Base-by-base conservation (phyloP, 2,329 filamentous ascomycete genomes). In the Plenodomus tracheiphilus region DNA sequence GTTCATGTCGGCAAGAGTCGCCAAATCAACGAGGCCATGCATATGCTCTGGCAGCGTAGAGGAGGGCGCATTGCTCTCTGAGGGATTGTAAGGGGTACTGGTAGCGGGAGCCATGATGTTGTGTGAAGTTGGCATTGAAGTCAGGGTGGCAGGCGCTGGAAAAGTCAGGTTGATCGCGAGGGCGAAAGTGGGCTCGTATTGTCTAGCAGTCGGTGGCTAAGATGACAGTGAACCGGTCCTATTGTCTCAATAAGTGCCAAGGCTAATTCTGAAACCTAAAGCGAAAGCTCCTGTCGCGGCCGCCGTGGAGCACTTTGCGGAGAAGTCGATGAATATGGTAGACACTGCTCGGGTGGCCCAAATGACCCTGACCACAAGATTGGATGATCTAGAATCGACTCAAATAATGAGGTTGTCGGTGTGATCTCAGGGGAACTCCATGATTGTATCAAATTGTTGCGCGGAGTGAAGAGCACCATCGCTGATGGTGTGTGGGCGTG, bases 1-100 rank as follows among this genome's bases (percentile, higher is more conserved):
- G 35, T 59, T 51, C 16, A 70, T 68, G 20, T 62, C 53, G 10
- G 28, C 11, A 6, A 69, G 43, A 9, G 54, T 62, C n/a, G 44
- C 39, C 13, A 66, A 22, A 34, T 69, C 60, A 30, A 68, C 47
- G 36, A 59, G 53, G 16, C 64, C 66, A 11, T 55, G 54, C 2
- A 56, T 43, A 20, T 55, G 52, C 15, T 58, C 56, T 4, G 59
- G 53, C 20, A 56, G 46, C 20, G 52, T 43, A 38, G 46, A 50
- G 21, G 39, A 43, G 3, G 54, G 25, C 30, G 50, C 28, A 18
- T 30, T 41, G 13, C 40, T 43, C 22, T 41, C 45, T 15, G 54
- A 30, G 15, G 51, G 36, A 13, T 25, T 38, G 13, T 47, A 44
- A 8, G 32, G 43, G 22, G 41, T 46, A 5, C 35, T 38, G 18